A percentile compares a stretch with the other conserved stretches of the same genome.
phyloP scores from a whole-genome alignment of 169 alveolate species.

The Amoebophrya sp. region DNA sequence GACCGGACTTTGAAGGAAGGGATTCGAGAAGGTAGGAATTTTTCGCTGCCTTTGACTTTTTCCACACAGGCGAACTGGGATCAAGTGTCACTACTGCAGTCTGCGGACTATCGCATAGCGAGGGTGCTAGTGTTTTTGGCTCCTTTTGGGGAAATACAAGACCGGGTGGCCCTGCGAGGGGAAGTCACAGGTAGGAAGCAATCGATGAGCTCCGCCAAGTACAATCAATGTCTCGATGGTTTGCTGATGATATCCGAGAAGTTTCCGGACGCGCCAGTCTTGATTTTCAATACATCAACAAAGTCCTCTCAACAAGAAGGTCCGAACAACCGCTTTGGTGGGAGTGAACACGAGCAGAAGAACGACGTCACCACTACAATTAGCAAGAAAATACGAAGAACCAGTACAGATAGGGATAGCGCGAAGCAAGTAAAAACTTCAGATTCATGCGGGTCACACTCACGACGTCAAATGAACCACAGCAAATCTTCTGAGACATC shows the following conservation, averaged over 20 bases:
- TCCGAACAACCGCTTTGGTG: no score
- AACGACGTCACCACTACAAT: no score
- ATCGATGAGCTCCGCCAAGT: not conserved
- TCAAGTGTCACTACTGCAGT: not conserved
- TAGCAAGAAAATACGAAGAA: no score
- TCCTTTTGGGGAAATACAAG: not conserved
- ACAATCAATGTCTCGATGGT: not conserved
- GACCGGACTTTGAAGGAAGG: not conserved
- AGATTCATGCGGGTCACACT: no score
- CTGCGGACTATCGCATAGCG: not conserved
- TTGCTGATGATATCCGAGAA: not conserved
- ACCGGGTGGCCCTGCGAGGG: not conserved
- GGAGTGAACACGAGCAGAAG: no score
- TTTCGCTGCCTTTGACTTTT: not conserved
- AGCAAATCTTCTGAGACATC: no score
- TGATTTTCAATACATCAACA: not conserved
- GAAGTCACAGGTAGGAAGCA: not conserved
- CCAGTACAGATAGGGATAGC: no score
- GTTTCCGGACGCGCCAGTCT: not conserved
- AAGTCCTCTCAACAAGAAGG: no score
- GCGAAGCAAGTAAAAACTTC: no score
- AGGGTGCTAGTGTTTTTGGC: not conserved
- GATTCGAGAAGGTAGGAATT: not conserved
- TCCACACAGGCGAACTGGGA: not conserved
- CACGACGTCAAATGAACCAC: no score